Conservation (phyloP, 2,329 filamentous ascomycete genomes). For the Cladosporium velox region DNA sequence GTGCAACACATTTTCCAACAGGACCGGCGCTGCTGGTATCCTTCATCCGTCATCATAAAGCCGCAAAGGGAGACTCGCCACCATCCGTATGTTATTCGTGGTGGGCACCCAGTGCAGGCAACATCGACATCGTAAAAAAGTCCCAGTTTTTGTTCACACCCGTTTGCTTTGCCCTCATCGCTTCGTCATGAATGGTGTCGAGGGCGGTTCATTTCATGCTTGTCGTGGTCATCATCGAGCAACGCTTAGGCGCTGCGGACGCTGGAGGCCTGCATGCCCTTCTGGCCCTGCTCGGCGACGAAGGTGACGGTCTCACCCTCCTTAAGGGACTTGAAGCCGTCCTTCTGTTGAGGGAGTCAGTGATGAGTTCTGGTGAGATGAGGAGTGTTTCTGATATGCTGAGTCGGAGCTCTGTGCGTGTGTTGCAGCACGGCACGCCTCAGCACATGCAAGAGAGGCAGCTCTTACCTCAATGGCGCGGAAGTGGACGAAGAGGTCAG, state of each 20-base stretch:
- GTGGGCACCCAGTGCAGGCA: neutral
- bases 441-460: neutral
- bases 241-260: slow-evolving; percentile 12
- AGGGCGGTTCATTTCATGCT: neutral
- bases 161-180: slow-evolving; percentile 6
- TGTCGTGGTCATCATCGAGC: neutral
- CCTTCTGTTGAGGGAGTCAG: slow-evolving; percentile 10
- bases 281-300: slow-evolving; percentile 22
- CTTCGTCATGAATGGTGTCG: slow-evolving; percentile 1
- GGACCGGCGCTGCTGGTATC: slow-evolving; percentile 9
- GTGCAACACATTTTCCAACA: slow-evolving; percentile 4
- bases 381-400: neutral
- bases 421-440: neutral
- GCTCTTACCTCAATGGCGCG: slow-evolving; percentile 21
- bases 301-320: slow-evolving; percentile 21
- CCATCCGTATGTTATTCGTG: neutral
- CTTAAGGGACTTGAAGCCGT: slow-evolving; percentile 22
- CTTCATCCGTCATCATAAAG: slow-evolving; percentile 9
- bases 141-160: slow-evolving; percentile 8
- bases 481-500: slow-evolving; percentile 23
- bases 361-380: neutral
- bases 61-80: neutral
- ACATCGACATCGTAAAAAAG: slow-evolving; percentile 9
- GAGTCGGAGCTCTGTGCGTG: neutral
- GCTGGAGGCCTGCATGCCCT: slow-evolving; percentile 22